These are phyloP conservation scores for Penicillium sp. DNA, from an alignment of 2,329 filamentous ascomycete genomes.

Conservation along the genomic window DNA sequence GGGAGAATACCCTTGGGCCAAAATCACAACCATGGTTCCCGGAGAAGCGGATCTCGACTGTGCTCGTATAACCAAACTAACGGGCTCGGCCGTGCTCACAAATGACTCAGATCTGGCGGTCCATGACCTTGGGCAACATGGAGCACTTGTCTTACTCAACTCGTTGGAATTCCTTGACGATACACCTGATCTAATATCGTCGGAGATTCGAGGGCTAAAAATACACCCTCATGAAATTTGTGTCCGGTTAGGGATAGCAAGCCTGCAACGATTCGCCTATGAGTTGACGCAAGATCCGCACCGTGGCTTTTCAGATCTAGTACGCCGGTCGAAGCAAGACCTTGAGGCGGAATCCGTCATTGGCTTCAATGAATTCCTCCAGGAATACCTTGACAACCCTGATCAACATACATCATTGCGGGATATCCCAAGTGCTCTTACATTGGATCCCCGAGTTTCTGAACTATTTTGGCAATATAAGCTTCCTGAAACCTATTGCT, in stretches of 20 bases:
- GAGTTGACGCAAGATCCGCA: constrained; percentile 37
- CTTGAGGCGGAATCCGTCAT: constrained; percentile 12
- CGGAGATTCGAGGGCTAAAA: constrained; percentile 33
- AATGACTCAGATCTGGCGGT: constrained; percentile 86
- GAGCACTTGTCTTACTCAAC: constrained; percentile 67
- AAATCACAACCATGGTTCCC: constrained; percentile 62
- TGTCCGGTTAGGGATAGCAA: constrained; percentile 33
- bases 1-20: constrained; percentile 34
- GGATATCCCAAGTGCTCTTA: not conserved
- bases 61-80: constrained; percentile 60
- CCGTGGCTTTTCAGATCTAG: constrained; percentile 29
- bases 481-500: constrained; percentile 17
- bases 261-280: constrained; percentile 41
- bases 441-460: constrained; percentile 52
- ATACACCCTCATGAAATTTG: constrained; percentile 41
- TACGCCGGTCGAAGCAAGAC: constrained; percentile 32
- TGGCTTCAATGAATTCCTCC: constrained; percentile 33
- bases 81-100: constrained; percentile 66
- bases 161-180: constrained; percentile 54
- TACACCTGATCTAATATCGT: constrained; percentile 9
- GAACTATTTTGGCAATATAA: constrained; percentile 52
- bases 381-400: constrained; percentile 33
- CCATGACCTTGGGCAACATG: constrained; percentile 64
- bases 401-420: not conserved
- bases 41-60: constrained; percentile 86